Evolutionary conservation across 225 moss, liverwort and hornwort genomes (phyloP), one percentile per base, ranked within the genome.

Genomic region (Straminergon stramineum): DNA sequence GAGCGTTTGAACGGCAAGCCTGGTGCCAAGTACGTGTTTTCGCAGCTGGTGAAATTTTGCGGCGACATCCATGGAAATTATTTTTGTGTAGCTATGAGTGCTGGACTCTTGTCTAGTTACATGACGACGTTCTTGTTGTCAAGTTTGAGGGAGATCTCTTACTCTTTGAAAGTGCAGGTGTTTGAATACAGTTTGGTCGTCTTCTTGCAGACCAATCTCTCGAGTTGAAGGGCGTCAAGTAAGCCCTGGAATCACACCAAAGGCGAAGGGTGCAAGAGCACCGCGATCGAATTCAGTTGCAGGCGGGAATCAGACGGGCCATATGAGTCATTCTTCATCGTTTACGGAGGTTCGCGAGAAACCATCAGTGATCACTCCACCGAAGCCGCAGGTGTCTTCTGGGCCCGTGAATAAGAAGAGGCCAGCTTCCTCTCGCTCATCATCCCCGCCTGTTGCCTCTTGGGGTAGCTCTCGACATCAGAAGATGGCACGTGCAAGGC

Each of bases 401-500:
- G 94, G 93, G 60, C 89, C 93, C 8, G 76, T 89, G 52, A 95
- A 95, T 84, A 91, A 96, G 55, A 98, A 98, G 90, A 94, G 97
- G 94, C 93, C 94, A 75, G 96, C 95, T 65, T 95, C 96, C 15
- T 95, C 96, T 63, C 92, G 94, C 86, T 98, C 97, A 87, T 95
- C 96, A 53, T 97, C 98, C 55, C 98, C 97, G n/a, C 95, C 96
- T 78, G 93, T 90, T 63, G 91, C 96, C 60, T 93, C 96, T 82
- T 98, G 98, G 98, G 98, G 93, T 57, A 96, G 95, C 67, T 96
- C 97, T 84, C 95, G 98, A 81, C 95, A 94, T 37, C 96, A 94
- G 84, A 98, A 98, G 85, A 95, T 96, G 95, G 90, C 95, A 60
- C 96, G 98, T 84, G 96, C 96, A 34, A 94, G 96, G 62, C 93